Evolutionary conservation across 1,284 basidiomycete genomes (phyloP).

Genomic region (Naganishia cerealis): DNA sequence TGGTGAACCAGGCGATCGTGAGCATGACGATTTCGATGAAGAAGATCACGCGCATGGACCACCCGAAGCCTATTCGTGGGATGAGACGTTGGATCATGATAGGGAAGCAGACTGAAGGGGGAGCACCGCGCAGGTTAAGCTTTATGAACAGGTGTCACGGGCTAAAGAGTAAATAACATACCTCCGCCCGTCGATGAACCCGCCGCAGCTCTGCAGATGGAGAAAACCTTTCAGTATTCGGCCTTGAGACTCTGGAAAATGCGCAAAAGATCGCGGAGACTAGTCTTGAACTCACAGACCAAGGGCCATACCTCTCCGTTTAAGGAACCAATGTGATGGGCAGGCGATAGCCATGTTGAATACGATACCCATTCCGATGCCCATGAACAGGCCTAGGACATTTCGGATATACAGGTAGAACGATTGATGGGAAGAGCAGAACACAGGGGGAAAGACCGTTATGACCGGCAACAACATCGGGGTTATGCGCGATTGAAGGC

Average conservation of each 20-base stretch:
- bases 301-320: conserved; percentile 23
- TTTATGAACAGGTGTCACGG: neutral
- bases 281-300: conserved; percentile 11
- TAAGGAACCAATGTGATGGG: conserved; percentile 21
- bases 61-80: conserved; percentile 43
- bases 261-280: neutral
- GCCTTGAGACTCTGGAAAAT: neutral
- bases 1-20: conserved; percentile 38
- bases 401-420: neutral
- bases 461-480: neutral
- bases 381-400: conserved; percentile 16
- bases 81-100: conserved; percentile 31
- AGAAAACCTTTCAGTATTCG: neutral
- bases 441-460: neutral
- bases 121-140: too few relatives aligned
- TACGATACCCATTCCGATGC: conserved; percentile 22
- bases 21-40: conserved; percentile 41
- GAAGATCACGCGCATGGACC: conserved; percentile 45
- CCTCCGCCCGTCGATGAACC: conserved; percentile 25
- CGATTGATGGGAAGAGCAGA: neutral
- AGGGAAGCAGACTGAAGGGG: conserved; percentile 13
- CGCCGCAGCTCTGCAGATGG: conserved; percentile 2
- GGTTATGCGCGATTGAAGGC: neutral
- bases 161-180: neutral
- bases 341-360: conserved; percentile 30